These are phyloP conservation scores for Tremellales sp. DNA, from an alignment of 1,284 basidiomycete species.

Conservation along the genomic window DNA sequence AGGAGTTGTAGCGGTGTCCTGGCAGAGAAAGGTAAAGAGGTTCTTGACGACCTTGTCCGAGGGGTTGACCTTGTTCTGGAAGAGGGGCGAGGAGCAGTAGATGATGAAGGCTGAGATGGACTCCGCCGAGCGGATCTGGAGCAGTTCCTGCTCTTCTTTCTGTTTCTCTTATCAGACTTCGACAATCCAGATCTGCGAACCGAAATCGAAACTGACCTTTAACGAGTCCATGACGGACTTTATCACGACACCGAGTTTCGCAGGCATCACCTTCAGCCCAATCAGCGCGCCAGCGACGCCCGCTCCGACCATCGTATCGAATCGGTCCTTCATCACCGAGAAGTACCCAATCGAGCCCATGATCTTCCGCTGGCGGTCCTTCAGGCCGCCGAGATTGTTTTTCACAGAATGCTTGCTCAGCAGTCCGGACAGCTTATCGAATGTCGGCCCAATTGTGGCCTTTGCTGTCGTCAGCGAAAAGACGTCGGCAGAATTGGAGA, in stretches of 20 bases:
- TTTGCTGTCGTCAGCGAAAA: conserved; percentile 82
- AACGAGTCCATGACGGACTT: conserved; percentile 97
- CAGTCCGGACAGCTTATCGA: conserved; percentile 57
- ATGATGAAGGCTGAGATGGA: conserved; percentile 85
- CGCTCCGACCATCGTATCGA: conserved; percentile 84
- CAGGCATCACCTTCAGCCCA: conserved; percentile 73
- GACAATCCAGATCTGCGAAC: neutral
- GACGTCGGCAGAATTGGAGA: conserved; percentile 60
- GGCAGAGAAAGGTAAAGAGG: conserved; percentile 92
- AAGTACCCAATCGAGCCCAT: conserved; percentile 77
- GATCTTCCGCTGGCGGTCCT: conserved; percentile 72
- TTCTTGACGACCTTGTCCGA: conserved; percentile 97
- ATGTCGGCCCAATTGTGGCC: conserved; percentile 65
- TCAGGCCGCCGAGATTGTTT: conserved; percentile 67
- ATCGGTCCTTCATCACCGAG: conserved; percentile 73
- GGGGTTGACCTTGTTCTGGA: conserved; percentile 56
- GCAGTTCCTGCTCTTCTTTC: conserved; percentile 84
- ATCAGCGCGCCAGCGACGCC: conserved; percentile 89
- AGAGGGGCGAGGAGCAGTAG: conserved; percentile 69
- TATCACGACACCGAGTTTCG: conserved; percentile 94
- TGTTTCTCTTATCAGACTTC: conserved; percentile 42
- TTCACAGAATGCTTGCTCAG: conserved; percentile 68
- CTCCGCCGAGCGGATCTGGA: conserved; percentile 84
- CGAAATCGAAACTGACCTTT: conserved; percentile 59
- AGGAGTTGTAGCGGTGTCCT: conserved; percentile 83